Percentiles rank a stretch among this genome's conserved stretches.
These are phyloP conservation scores for Pseudomonodictys pantanalensis DNA, from an alignment of 495 filamentous ascomycete genomes.

Conservation along the genomic window DNA sequence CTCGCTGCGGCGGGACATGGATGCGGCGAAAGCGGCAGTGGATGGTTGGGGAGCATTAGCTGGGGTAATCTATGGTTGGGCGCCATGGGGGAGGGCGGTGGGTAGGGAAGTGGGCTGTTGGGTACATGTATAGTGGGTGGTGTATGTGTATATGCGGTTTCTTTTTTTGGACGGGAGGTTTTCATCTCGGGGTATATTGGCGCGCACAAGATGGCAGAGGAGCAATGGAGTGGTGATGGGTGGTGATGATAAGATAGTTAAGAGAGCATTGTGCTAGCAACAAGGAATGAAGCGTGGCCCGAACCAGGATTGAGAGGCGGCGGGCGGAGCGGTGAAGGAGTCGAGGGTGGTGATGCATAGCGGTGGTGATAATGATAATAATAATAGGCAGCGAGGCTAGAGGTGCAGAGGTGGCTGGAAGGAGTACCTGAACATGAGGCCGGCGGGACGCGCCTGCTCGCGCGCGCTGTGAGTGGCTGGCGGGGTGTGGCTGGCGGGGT, in stretches of 20 bases:
- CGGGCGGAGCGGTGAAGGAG: too few relatives aligned
- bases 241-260: neutral
- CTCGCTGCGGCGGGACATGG: neutral
- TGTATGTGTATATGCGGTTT: constrained; percentile 22
- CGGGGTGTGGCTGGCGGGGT: too few relatives aligned
- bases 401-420: too few relatives aligned
- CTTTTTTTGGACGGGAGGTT: constrained; percentile 18
- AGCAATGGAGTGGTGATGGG: neutral
- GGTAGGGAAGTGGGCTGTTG: constrained; percentile 23
- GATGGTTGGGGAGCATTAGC: neutral
- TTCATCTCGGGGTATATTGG: neutral
- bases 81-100: neutral
- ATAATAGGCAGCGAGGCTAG: too few relatives aligned
- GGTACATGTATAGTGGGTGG: constrained; percentile 14
- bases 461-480: too few relatives aligned
- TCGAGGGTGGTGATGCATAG: too few relatives aligned
- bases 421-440: too few relatives aligned
- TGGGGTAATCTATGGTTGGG: constrained; percentile 30
- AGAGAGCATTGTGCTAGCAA: neutral
- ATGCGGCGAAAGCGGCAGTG: constrained; percentile 12
- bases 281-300: too few relatives aligned
- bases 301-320: too few relatives aligned
- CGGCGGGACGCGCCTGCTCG: too few relatives aligned
- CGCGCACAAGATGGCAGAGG: neutral
- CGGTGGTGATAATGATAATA: too few relatives aligned